Evolutionary conservation across 495 filamentous ascomycete species (phyloP).

Genomic region (Tuber melanosporum): DNA sequence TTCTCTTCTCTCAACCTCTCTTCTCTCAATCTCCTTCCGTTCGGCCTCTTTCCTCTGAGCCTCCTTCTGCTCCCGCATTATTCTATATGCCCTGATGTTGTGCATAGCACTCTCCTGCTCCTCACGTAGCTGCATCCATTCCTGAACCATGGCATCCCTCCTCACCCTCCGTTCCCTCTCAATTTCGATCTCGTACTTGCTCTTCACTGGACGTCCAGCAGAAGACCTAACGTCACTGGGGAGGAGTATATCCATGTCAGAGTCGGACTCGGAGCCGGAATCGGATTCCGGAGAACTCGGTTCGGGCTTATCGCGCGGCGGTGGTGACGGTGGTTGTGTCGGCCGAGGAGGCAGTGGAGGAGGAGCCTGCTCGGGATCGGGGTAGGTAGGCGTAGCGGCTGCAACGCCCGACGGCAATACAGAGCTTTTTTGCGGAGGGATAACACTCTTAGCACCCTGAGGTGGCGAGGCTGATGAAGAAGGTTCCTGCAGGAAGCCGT

Average conservation of each 20-base stretch:
- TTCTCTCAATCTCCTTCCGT: neutral
- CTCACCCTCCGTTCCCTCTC: constrained; percentile 7
- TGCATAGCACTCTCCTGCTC: neutral
- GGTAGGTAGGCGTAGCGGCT: neutral
- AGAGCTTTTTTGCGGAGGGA: neutral
- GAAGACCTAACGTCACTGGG: constrained; percentile 21
- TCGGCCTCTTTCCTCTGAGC: neutral
- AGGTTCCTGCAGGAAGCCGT: neutral
- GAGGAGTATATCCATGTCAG: constrained; percentile 20
- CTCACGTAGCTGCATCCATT: constrained; percentile 8
- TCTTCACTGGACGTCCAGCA: constrained; percentile 17
- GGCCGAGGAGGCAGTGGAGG: neutral
- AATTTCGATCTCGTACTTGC: neutral
- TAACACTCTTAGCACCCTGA: neutral
- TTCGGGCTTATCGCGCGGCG: neutral
- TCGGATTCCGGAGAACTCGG: neutral
- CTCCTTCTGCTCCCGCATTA: neutral
- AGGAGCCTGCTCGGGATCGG: neutral
- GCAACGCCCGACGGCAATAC: neutral
- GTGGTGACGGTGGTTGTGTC: neutral
- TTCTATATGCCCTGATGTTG: neutral
- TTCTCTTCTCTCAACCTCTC: neutral
- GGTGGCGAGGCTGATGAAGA: neutral
- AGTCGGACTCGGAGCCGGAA: constrained; percentile 9
- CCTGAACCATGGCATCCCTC: neutral